A percentile compares a stretch with the other conserved stretches of the same genome.
phyloP scores from a whole-genome alignment of 1,139 yeast genomes.

The Pichia sp. region DNA sequence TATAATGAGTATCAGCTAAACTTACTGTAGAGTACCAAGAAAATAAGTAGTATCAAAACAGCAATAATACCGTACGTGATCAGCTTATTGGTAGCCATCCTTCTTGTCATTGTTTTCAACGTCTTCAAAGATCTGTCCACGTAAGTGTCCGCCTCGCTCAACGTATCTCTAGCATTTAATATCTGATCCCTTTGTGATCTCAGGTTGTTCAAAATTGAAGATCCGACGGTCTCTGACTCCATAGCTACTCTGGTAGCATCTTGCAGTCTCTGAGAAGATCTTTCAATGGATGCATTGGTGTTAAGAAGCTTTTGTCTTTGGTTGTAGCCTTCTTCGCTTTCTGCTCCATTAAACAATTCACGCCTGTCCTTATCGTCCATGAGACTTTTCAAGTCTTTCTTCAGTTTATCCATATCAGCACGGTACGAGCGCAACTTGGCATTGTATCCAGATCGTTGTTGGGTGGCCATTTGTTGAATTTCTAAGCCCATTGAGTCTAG shows the following conservation, averaged over 20 bases:
- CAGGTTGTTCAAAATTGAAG: slow-evolving; percentile 81
- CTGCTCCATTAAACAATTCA: slow-evolving; percentile 57
- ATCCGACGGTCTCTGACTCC: slow-evolving; percentile 90
- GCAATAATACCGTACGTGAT: slow-evolving; percentile 95
- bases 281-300: slow-evolving; percentile 75
- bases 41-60: slow-evolving; percentile 72
- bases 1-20: too few species aligned
- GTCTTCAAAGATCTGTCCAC: slow-evolving; percentile 89
- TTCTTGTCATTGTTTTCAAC: slow-evolving; percentile 82
- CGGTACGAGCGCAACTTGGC: slow-evolving; percentile 65
- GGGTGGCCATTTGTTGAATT: slow-evolving; percentile 72
- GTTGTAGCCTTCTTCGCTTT: slow-evolving; percentile 44
- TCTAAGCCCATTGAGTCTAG: slow-evolving; percentile 77
- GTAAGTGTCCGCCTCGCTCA: slow-evolving; percentile 85
- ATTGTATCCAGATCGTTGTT: slow-evolving; percentile 60
- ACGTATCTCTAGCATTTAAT: slow-evolving; percentile 66
- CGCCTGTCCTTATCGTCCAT: slow-evolving; percentile 59
- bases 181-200: slow-evolving; percentile 94
- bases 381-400: slow-evolving; percentile 42
- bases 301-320: slow-evolving; percentile 79
- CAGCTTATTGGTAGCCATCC: slow-evolving; percentile 91
- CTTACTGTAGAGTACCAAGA: slow-evolving; percentile 81
- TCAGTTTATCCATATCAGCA: slow-evolving; percentile 50
- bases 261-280: slow-evolving; percentile 74
- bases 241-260: slow-evolving; percentile 88